Evolutionary conservation across 805 yeast genomes (phyloP), one percentile per base, ranked within the genome.

Genomic region (Candida insectalens): DNA sequence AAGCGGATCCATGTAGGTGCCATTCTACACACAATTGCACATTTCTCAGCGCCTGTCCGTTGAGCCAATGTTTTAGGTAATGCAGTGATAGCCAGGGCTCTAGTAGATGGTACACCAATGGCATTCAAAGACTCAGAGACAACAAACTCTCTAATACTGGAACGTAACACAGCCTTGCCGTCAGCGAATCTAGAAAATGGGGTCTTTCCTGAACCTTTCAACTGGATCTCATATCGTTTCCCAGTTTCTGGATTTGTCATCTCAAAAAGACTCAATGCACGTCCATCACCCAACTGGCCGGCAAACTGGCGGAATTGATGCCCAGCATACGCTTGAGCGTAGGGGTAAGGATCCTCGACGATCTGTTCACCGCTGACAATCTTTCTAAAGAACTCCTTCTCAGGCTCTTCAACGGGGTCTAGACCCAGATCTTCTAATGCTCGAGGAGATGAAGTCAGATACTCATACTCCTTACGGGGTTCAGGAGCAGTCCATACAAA

Each of bases 231-330:
- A 46, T 67, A 77, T 23, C 57, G 53, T 18, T 48, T 44, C 5
- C 68, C 55, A 15, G 70, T 64, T 3, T 39, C 43, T 2, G 45
- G 47, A 43, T 71, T 75, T 5, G 67, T 64, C 0, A 80, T 57
- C 42, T 83, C 89, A 59, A 89, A 88, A 29, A 89, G 59, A 47
- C 82, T 84, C 5, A 78, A 70, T 2, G 85, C 96, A 39, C 98
- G 63, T 1, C 98, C 98, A 54, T 89, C 98, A 5, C 98, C 98
- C 40, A 89, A 61, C 55, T 92, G 98, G 2, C 97, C 97, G 0
- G 96, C 96, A 73, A 89, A 89, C 43, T 73, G 74, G 3, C 98
- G 97, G 62, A 92, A 89, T 51, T 89, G 98, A 67, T 80, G 85
- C 1, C 98, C 98, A 2, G 97, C 95, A 55, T 89, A 89, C 0